These are phyloP conservation scores for Ophiocordyceps australis DNA, from an alignment of 2,329 filamentous ascomycete genomes.

Conservation along the genomic window DNA sequence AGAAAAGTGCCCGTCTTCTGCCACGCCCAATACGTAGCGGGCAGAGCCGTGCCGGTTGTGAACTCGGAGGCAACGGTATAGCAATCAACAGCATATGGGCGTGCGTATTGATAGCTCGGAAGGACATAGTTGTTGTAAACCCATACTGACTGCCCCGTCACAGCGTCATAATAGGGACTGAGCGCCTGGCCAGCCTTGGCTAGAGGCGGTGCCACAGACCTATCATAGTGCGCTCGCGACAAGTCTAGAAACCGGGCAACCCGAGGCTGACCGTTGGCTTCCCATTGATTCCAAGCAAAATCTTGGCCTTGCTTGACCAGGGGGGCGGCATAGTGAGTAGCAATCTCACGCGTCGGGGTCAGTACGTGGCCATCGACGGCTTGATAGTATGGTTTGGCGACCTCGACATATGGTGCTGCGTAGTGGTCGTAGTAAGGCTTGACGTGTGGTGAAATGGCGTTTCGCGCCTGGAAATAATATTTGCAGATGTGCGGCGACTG, in stretches of 20 bases:
- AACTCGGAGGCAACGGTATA: constrained; percentile 52
- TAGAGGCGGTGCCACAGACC: constrained; percentile 57
- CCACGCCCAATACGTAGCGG: constrained; percentile 53
- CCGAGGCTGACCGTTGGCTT: constrained; percentile 59
- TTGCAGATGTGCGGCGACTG: constrained; percentile 64
- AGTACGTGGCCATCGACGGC: constrained; percentile 45
- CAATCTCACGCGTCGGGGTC: constrained; percentile 46
- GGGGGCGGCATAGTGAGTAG: constrained; percentile 59
- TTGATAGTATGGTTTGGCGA: constrained; percentile 58
- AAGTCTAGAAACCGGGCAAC: constrained; percentile 44
- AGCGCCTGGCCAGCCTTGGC: constrained; percentile 36
- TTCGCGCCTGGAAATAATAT: constrained; percentile 55
- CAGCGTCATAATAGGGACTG: constrained; percentile 55
- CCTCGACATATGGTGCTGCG: constrained; percentile 64
- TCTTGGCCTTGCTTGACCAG: constrained; percentile 47
- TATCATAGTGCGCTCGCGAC: constrained; percentile 48
- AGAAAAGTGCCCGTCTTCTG: constrained; percentile 53
- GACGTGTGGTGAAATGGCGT: constrained; percentile 50
- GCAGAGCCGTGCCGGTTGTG: constrained; percentile 50
- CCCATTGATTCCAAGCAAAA: constrained; percentile 58
- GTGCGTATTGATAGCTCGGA: constrained; percentile 55
- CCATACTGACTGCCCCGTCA: constrained; percentile 42
- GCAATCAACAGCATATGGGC: constrained; percentile 53
- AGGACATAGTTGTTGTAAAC: constrained; percentile 56
- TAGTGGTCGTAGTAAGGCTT: constrained; percentile 77